Evolutionary conservation across 495 filamentous ascomycete genomes (phyloP), one percentile per base, ranked within the genome.

Genomic region (Sordaria brevicollis): DNA sequence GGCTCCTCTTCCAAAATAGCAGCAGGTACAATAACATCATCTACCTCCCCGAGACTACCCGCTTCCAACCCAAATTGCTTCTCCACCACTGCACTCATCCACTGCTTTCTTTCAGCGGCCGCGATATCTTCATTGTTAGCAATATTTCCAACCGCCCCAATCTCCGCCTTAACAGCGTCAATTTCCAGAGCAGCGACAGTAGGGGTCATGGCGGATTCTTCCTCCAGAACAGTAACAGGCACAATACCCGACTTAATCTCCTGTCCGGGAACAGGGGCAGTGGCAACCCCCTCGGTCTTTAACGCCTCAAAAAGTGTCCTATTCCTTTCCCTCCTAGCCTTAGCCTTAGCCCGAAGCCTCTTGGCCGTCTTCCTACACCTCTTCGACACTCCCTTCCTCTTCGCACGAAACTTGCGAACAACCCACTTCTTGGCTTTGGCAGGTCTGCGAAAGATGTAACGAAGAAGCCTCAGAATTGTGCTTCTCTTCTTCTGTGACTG

Each of bases 371-470:
- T n/a, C n/a, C 35, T 69, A 0, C 70, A 68, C 69, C 69, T 71
- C 33, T 39, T 69, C n/a, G 74, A 68, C 11, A 71, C 65, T 31
- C 72, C 74, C 72, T 72, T 75, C 13, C 72, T 68, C 29, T 73
- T 67, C 0, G 70, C 74, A 10, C 66, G 66, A 25, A 74, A 74
- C 68, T 72, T 68, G n/a, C 72, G 67, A 9, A 68, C 70, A 13
- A 75, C 34, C 74, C 74, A 75, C 25, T 74, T 74, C 68, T 72
- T 75, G 68, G 74, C 74, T 57, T 74, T 74, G 39, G 70, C 37
- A 2, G 67, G 49, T 15, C 49, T 57, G 21, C 49, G 49, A 15
- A 57, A 57, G 21, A 57, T 57, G 11, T 15, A 57, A 21, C 21
- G 21, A 25, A 57, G 49, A 57, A 57, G 49, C 11, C 11, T 57